Percentiles rank a stretch among this genome's conserved stretches.
Evolutionary conservation across 2,329 filamentous ascomycete genomes (phyloP).

Genomic region (Talaromyces atroroseus): DNA sequence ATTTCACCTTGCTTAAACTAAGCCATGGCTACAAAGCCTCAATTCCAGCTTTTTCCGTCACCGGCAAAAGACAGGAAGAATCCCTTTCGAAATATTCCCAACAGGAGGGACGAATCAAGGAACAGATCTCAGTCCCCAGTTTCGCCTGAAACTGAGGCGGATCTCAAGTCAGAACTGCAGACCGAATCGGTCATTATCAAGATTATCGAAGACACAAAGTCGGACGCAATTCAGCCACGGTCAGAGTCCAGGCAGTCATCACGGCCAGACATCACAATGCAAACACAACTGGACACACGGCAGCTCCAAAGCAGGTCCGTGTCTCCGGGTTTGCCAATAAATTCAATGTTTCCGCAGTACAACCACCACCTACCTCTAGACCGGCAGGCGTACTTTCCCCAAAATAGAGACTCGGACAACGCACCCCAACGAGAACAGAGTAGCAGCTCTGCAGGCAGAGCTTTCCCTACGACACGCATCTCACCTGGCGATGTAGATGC

Average conservation of each 20-base stretch:
- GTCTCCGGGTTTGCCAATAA: slow-evolving; percentile 35
- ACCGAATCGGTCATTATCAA: slow-evolving; percentile 35
- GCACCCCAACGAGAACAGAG: slow-evolving; percentile 14
- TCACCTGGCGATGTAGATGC: slow-evolving; percentile 30
- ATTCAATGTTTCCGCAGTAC: slow-evolving; percentile 43
- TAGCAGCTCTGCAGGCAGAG: slow-evolving; percentile 21
- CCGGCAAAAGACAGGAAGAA: slow-evolving; percentile 30
- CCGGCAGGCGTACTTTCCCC: slow-evolving; percentile 34
- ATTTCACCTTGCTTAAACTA: neutral
- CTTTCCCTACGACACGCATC: slow-evolving; percentile 5
- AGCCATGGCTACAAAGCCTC: slow-evolving; percentile 23
- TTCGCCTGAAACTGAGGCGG: slow-evolving; percentile 26
- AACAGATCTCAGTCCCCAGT: slow-evolving; percentile 18
- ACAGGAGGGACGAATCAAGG: slow-evolving; percentile 20
- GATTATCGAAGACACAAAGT: slow-evolving; percentile 27
- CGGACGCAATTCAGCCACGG: slow-evolving; percentile 7
- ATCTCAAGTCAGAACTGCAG: slow-evolving; percentile 22
- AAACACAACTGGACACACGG: neutral
- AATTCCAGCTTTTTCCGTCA: slow-evolving; percentile 40
- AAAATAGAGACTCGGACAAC: slow-evolving; percentile 16
- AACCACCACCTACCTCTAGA: slow-evolving; percentile 32
- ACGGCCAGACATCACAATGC: neutral
- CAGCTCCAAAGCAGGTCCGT: slow-evolving; percentile 15
- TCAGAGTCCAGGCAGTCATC: neutral
- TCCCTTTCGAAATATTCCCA: slow-evolving; percentile 26